Conservation (phyloP, 2,329 filamentous ascomycete genomes). For the Talaromyces verruculosus region DNA sequence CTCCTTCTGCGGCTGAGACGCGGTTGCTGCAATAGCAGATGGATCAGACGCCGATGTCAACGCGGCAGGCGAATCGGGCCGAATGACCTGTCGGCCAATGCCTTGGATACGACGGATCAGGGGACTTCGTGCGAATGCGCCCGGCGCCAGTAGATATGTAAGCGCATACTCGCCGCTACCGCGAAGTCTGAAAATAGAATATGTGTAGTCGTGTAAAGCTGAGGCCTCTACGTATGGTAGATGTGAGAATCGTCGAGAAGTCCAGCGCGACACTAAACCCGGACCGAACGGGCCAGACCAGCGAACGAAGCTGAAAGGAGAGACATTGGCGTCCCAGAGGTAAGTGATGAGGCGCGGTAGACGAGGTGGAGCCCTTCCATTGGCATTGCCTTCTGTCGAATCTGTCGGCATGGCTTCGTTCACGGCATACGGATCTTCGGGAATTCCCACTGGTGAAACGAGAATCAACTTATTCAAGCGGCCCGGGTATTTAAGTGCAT, state of each 20-base stretch:
- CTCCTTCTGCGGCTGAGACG: conserved; percentile 43
- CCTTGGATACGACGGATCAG: conserved; percentile 83
- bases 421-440: conserved; percentile 88
- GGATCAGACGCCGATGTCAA: conserved; percentile 22
- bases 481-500: conserved; percentile 94
- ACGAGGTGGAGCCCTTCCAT: conserved; percentile 48
- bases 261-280: conserved; percentile 92
- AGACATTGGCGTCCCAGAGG: conserved; percentile 96
- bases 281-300: conserved; percentile 87
- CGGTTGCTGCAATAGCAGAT: conserved; percentile 28
- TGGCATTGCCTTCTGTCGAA: conserved; percentile 50
- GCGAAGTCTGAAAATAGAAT: conserved; percentile 87
- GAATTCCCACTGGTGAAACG: conserved; percentile 89
- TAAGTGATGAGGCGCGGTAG: conserved; percentile 85
- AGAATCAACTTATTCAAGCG: conserved; percentile 94
- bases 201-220: conserved; percentile 88
- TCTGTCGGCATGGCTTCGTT: conserved; percentile 77
- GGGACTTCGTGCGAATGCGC: conserved; percentile 85
- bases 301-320: conserved; percentile 87
- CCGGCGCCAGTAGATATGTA: conserved; percentile 87
- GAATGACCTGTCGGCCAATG: conserved; percentile 71
- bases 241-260: conserved; percentile 85
- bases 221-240: conserved; percentile 76
- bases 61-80: conserved; percentile 25
- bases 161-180: conserved; percentile 94